These are phyloP conservation scores for Nakazawaea holstii DNA, from an alignment of 805 yeast species.

Conservation along the genomic window DNA sequence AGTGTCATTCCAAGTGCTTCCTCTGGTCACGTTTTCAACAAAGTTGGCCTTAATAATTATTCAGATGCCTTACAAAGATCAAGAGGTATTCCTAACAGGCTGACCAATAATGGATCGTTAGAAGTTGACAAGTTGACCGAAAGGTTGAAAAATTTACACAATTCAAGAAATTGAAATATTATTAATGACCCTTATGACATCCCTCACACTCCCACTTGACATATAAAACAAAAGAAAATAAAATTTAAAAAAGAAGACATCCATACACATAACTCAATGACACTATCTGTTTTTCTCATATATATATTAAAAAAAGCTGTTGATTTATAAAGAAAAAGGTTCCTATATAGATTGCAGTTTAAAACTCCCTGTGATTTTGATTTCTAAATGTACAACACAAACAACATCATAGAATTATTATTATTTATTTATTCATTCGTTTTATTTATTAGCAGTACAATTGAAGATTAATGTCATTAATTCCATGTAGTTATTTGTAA, in stretches of 20 bases:
- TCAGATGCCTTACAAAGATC: slow-evolving; percentile 2
- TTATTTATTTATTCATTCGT: too few relatives aligned
- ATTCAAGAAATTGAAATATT: background rate
- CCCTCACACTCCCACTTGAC: too few relatives aligned
- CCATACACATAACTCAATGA: background rate
- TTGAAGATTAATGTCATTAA: too few relatives aligned
- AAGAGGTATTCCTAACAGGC: background rate
- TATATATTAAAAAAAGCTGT: too few relatives aligned
- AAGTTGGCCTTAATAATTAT: background rate
- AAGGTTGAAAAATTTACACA: slow-evolving; percentile 9
- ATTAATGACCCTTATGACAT: too few relatives aligned
- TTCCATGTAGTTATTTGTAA: too few relatives aligned
- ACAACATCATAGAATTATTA: too few relatives aligned
- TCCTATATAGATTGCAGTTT: background rate
- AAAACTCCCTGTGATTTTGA: too few relatives aligned
- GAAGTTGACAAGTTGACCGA: slow-evolving; percentile 10
- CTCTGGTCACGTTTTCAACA: slow-evolving; percentile 13
- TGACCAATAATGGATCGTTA: background rate
- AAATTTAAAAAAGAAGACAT: too few relatives aligned
- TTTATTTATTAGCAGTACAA: too few relatives aligned
- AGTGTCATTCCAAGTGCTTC: slow-evolving; percentile 79
- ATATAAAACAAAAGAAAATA: too few relatives aligned
- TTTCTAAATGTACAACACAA: background rate
- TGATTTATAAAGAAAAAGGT: background rate
- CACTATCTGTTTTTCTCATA: background rate